Evolutionary conservation across 2,329 filamentous ascomycete genomes (phyloP).

Genomic region (Atkinsonella texensis): DNA sequence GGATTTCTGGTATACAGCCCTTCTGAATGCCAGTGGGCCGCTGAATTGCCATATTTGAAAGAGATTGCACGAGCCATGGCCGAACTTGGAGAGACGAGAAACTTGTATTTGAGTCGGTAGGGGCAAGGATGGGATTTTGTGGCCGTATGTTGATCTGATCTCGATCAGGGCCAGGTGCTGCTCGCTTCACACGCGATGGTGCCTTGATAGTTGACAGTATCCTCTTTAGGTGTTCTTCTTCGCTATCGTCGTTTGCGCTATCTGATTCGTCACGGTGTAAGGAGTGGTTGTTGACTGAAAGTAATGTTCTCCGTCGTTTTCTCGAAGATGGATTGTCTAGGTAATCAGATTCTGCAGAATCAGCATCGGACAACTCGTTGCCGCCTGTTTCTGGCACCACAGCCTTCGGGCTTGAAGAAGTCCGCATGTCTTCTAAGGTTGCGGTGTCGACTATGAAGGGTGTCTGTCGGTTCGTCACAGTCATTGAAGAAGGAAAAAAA

Average conservation of each 20-base stretch:
- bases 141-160: conserved; percentile 10
- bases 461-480: neutral
- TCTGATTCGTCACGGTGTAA: conserved; percentile 10
- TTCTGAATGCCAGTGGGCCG: conserved; percentile 87
- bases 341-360: conserved; percentile 33
- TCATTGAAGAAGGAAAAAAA: neutral
- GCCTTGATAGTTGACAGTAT: conserved; percentile 32
- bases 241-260: conserved; percentile 20
- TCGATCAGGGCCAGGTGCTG: conserved; percentile 12
- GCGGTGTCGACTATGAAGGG: neutral
- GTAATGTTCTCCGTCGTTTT: conserved; percentile 32
- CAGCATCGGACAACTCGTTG: conserved; percentile 11
- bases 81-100: conserved; percentile 64
- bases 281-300: conserved; percentile 14
- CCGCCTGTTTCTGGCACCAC: neutral
- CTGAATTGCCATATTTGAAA: conserved; percentile 67
- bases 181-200: conserved; percentile 41
- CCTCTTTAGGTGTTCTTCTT: conserved; percentile 20
- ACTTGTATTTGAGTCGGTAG: conserved; percentile 44
- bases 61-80: conserved; percentile 79
- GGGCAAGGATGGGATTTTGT: conserved; percentile 32
- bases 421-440: neutral
- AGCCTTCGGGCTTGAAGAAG: neutral
- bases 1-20: conserved; percentile 81
- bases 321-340: conserved; percentile 33